phyloP scores from a whole-genome alignment of 805 yeast genomes.

The Komagataella kurtzmanii region DNA sequence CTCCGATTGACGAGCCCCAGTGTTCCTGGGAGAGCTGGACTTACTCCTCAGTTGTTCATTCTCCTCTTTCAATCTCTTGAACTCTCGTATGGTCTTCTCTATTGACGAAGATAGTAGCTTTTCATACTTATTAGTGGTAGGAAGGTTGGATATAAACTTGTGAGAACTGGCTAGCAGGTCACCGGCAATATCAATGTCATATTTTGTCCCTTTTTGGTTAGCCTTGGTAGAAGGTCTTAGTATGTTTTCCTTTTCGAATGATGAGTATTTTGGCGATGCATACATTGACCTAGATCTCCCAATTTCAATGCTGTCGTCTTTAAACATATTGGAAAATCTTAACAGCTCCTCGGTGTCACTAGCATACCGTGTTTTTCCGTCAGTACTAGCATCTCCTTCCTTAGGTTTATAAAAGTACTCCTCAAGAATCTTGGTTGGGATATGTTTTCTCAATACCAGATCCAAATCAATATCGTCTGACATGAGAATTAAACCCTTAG shows the following conservation, averaged over 20 bases:
- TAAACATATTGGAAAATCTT: slow-evolving; percentile 1
- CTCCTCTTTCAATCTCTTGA: slow-evolving; percentile 2
- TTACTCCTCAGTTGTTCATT: slow-evolving; percentile 2
- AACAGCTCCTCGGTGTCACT: slow-evolving; percentile 2
- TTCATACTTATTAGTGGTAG: not conserved
- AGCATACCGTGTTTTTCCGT: not conserved
- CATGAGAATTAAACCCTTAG: slow-evolving; percentile 13
- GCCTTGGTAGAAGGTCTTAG: slow-evolving; percentile 10
- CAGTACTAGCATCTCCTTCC: not conserved
- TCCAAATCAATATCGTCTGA: slow-evolving; percentile 14
- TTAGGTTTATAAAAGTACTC: slow-evolving; percentile 10
- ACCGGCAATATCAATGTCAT: not conserved
- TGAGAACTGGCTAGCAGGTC: slow-evolving; percentile 1
- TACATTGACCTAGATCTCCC: slow-evolving; percentile 9
- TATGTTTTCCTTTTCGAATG: slow-evolving; percentile 10
- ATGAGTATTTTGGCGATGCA: not conserved
- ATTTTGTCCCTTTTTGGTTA: not conserved
- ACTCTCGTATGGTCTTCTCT: slow-evolving; percentile 1
- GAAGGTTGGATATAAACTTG: not conserved
- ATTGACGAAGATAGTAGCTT: slow-evolving; percentile 1
- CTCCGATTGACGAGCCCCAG: not conserved
- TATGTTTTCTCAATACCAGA: slow-evolving; percentile 12
- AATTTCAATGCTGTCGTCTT: slow-evolving; percentile 11
- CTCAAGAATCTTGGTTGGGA: slow-evolving; percentile 12
- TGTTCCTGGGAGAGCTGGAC: not conserved